Conservation (phyloP, 202 grass and related monocot genomes). For the Elaeis oleifera region DNA sequence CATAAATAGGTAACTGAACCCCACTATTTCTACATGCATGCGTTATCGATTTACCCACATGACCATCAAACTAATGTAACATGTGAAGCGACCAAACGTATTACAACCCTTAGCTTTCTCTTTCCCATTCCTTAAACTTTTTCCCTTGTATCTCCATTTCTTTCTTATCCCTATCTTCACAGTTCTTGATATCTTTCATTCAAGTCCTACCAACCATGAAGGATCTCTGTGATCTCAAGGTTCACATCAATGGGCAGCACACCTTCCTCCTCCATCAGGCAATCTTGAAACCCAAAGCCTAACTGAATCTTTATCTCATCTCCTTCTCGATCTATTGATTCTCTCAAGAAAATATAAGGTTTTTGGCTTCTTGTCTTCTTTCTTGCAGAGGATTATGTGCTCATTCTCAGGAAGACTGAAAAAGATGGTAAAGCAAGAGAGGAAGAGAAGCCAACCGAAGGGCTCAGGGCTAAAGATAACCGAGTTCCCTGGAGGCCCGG, state of each 20-base stretch:
- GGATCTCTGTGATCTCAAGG: constrained; percentile 78
- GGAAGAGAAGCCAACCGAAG: constrained; percentile 5
- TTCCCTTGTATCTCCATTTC: constrained; percentile 7
- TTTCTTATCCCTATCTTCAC: not conserved
- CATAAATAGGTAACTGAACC: no score
- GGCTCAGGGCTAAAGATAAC: constrained; percentile 24
- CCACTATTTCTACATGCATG: no score
- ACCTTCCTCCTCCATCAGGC: constrained; percentile 87
- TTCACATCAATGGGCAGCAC: constrained; percentile 76
- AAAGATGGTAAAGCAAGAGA: constrained; percentile 45
- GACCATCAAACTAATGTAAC: constrained; percentile 12
- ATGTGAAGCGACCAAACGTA: not conserved
- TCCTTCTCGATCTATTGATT: no score
- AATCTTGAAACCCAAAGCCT: not conserved
- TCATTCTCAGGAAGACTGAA: constrained; percentile 73
- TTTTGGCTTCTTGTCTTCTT: constrained; percentile 6
- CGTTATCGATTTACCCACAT: not conserved
- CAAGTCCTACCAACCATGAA: constrained; percentile 36
- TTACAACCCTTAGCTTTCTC: constrained; percentile 5
- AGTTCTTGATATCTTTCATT: not conserved
- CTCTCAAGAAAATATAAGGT: not conserved
- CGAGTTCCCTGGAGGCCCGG: constrained; percentile 70
- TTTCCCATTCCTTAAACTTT: constrained; percentile 5
- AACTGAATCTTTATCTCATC: no score
- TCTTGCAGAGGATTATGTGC: constrained; percentile 55